Evolutionary conservation across 371 early-diverging fungal genomes (phyloP).

Genomic region (Thermomucor indicae-seudaticae): DNA sequence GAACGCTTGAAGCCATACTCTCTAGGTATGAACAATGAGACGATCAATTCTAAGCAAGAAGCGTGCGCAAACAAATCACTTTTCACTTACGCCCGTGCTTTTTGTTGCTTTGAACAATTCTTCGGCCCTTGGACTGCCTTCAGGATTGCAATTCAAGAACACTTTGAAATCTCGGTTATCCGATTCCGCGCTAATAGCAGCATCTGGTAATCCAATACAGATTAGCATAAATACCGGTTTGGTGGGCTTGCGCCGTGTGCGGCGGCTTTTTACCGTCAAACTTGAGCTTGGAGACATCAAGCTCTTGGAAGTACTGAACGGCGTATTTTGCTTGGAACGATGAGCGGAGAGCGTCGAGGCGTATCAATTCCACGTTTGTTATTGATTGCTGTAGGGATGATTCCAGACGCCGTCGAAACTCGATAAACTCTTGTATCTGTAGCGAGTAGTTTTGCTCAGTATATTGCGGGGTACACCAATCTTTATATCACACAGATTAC

Average conservation of each 20-base stretch:
- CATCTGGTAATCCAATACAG: conserved; percentile 13
- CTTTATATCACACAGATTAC: conserved; percentile 22
- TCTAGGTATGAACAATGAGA: conserved; percentile 3
- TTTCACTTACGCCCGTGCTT: conserved; percentile 24
- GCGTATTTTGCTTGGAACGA: conserved; percentile 53
- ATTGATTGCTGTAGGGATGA: conserved; percentile 72
- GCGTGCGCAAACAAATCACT: background rate
- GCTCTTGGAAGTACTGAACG: conserved; percentile 52
- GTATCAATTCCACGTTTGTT: conserved; percentile 51
- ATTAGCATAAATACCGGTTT: no score
- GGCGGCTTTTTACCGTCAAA: conserved; percentile 39
- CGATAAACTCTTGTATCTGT: conserved; percentile 80
- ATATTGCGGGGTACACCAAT: background rate
- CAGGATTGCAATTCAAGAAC: conserved; percentile 50
- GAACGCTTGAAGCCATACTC: conserved; percentile 31
- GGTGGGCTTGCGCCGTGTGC: no score
- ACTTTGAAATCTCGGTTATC: conserved; percentile 67
- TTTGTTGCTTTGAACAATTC: conserved; percentile 31
- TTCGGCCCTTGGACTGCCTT: conserved; percentile 32
- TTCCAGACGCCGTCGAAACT: conserved; percentile 69
- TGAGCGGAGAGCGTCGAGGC: conserved; percentile 51
- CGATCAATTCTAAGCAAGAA: background rate
- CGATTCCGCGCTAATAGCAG: conserved; percentile 23
- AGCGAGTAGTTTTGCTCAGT: background rate
- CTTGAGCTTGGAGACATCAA: conserved; percentile 47